Evolutionary conservation across 2,329 filamentous ascomycete species (phyloP), one percentile per base, ranked within the genome.

Genomic region (Leptographium galeiforme): DNA sequence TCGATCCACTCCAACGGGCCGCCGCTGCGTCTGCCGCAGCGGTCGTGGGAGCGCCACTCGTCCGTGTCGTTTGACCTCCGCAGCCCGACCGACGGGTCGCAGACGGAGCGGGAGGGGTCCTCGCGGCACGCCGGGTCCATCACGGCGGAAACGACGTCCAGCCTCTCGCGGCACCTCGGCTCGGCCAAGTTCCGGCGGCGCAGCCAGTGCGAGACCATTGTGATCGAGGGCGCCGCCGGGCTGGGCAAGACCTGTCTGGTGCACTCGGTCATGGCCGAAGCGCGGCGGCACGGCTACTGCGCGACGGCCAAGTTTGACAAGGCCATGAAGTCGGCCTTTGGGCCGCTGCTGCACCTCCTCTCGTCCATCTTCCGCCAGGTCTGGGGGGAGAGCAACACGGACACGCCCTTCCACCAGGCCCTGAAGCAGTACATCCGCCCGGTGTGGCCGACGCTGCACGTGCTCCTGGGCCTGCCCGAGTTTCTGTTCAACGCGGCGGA

Each of bases 321-420:
- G 0, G 76, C 79, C 0, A 72, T 77, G 58, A 75, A 75, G 59
- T 77, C 73, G 10, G 77, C 81, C 4, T 84, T 82, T 62, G 80
- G 79, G 1, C 81, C 81, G 5, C 66, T 84, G 41, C 71, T 84
- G 32, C 82, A 79, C 64, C 66, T 84, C n/a, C 65, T 84, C 12
- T 83, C 80, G 12, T 83, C 79, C 19, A 67, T 85, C 16, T 84
- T 84, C 65, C 79, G 79, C 60, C 81, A 85, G 62, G 77, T 84
- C 3, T 84, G 80, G 72, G 81, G 80, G 1, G 81, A 85, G 63
- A 74, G 75, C 41, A 79, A 84, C 59, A 83, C 81, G 0, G 78
- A 83, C 44, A 84, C 81, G 0, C 69, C 73, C 2, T 82, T 85
- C 53, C 81, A 84, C 57, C 75, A 78, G 59, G 67, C 73, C 1